phyloP scores from a whole-genome alignment of 2,329 filamentous ascomycete species.

The Amauroascus niger region DNA sequence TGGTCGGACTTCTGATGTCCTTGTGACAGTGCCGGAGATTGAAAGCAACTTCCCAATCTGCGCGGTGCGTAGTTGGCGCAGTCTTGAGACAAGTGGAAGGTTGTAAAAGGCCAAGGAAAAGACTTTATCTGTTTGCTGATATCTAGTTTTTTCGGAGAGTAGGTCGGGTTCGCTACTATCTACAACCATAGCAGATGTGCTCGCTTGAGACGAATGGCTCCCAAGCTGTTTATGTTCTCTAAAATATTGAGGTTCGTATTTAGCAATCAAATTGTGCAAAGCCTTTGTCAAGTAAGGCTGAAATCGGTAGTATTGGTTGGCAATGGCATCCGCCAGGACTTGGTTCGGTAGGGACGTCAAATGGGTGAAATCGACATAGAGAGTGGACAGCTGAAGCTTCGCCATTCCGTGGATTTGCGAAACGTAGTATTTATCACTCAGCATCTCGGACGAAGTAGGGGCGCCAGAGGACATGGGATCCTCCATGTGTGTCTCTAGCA shows the following conservation, averaged over 20 bases:
- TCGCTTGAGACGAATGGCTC: slow-evolving; percentile 56
- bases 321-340: slow-evolving; percentile 73
- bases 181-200: slow-evolving; percentile 51
- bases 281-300: slow-evolving; percentile 81
- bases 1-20: slow-evolving; percentile 92
- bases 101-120: slow-evolving; percentile 93
- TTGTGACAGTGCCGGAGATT: slow-evolving; percentile 91
- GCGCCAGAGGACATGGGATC: slow-evolving; percentile 47
- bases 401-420: slow-evolving; percentile 55
- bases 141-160: slow-evolving; percentile 62
- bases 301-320: slow-evolving; percentile 89
- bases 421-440: slow-evolving; percentile 56
- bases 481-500: slow-evolving; percentile 53
- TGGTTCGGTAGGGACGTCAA: slow-evolving; percentile 67
- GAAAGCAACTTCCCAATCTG: slow-evolving; percentile 91
- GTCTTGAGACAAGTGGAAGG: slow-evolving; percentile 72
- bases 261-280: slow-evolving; percentile 85
- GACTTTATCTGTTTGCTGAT: slow-evolving; percentile 94
- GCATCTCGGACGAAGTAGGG: slow-evolving; percentile 46
- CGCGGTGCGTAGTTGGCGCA: slow-evolving; percentile 74
- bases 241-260: slow-evolving; percentile 91
- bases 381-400: slow-evolving; percentile 53
- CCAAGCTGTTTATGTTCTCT: slow-evolving; percentile 80
- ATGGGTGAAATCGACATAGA: slow-evolving; percentile 65
- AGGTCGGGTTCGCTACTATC: slow-evolving; percentile 47